Conservation (phyloP, 352 stramenopile species). For the Phytopythium litorale region DNA sequence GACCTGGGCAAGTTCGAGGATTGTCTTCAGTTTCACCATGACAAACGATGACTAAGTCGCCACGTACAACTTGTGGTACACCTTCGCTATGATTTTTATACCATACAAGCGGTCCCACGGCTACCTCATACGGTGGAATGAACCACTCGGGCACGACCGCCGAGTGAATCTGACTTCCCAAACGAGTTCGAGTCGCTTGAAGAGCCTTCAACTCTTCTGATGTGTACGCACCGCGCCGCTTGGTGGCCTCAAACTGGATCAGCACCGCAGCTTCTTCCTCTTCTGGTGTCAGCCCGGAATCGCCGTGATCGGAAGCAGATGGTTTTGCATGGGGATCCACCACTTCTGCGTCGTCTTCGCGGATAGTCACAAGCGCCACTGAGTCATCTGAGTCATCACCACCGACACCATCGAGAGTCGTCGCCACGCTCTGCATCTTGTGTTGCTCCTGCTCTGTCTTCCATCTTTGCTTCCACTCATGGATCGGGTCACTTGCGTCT, state of each 20-base stretch:
- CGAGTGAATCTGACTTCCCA: not conserved
- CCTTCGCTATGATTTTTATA: too few relatives aligned
- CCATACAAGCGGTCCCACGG: too few relatives aligned
- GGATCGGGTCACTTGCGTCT: not conserved
- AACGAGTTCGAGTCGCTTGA: not conserved
- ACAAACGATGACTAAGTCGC: too few relatives aligned
- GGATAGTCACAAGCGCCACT: not conserved
- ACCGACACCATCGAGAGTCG: not conserved
- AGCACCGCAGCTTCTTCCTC: not conserved
- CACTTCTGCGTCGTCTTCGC: not conserved
- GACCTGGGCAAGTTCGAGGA: too few relatives aligned
- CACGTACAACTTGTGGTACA: too few relatives aligned
- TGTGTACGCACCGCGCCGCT: not conserved
- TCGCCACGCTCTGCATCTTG: not conserved
- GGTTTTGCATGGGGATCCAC: not conserved
- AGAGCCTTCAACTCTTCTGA: not conserved
- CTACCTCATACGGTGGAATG: slow-evolving; percentile 28
- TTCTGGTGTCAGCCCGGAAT: not conserved
- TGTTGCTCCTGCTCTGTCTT: not conserved
- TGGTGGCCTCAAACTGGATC: not conserved
- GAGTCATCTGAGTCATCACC: not conserved
- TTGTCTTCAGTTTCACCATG: too few relatives aligned
- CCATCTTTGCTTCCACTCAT: not conserved
- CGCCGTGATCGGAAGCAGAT: not conserved
- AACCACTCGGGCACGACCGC: slow-evolving; percentile 16